Percentiles rank a stretch among this genome's conserved stretches.
Evolutionary conservation across 441 rosid genomes (phyloP).

Genomic region (Populus hybrid): DNA sequence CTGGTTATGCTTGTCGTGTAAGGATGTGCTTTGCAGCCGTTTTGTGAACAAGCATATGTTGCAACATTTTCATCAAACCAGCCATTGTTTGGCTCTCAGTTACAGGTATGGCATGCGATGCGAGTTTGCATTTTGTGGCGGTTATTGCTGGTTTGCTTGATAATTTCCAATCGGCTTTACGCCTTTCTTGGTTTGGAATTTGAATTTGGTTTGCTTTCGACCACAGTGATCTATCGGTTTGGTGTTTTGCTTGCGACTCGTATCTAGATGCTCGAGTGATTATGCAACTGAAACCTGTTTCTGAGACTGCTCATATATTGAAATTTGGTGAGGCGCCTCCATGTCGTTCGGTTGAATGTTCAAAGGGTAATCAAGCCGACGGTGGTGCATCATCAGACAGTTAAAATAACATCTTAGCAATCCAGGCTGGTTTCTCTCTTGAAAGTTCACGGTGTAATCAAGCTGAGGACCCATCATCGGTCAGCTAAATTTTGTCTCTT

Average conservation of each 20-base stretch:
- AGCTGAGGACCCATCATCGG: background rate
- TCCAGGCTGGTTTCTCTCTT: background rate
- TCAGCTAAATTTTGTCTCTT: background rate
- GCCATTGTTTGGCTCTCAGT: slow-evolving; percentile 74
- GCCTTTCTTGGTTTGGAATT: background rate
- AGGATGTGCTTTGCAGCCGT: slow-evolving; percentile 89
- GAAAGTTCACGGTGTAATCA: background rate
- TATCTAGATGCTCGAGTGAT: slow-evolving; percentile 76
- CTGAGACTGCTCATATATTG: slow-evolving; percentile 67
- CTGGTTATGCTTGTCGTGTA: slow-evolving; percentile 83
- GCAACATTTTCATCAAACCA: slow-evolving; percentile 53
- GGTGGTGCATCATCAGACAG: background rate
- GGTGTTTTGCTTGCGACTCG: slow-evolving; percentile 86
- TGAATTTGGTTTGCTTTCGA: background rate
- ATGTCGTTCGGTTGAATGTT: slow-evolving; percentile 25
- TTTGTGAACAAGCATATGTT: slow-evolving; percentile 89
- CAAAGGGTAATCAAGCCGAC: background rate
- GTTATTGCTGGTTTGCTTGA: background rate
- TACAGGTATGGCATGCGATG: slow-evolving; percentile 45
- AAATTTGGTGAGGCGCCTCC: slow-evolving; percentile 89
- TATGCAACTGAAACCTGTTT: slow-evolving; percentile 52
- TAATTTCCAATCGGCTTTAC: background rate
- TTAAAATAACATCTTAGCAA: background rate
- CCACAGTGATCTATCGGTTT: slow-evolving; percentile 76
- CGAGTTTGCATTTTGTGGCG: background rate